A percentile compares a stretch with the other conserved stretches of the same genome.
Conservation (phyloP, 1,284 basidiomycete species). For the Pseudozyma sp. region DNA sequence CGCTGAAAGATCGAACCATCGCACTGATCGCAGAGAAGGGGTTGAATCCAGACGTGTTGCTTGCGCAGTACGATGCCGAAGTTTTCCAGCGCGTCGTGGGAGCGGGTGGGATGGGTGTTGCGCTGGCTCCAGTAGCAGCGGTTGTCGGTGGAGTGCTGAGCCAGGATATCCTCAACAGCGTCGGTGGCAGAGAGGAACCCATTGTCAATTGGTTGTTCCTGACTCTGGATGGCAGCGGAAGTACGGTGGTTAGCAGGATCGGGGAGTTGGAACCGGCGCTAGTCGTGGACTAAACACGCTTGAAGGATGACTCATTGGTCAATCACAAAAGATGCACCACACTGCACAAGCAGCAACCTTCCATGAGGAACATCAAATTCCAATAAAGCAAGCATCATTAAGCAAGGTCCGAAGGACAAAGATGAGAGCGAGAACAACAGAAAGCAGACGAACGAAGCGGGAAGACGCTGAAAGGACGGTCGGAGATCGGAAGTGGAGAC, state of each 20-base stretch:
- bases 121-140: slow-evolving; percentile 81
- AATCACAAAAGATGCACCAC: background rate
- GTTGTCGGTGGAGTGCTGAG: slow-evolving; percentile 92
- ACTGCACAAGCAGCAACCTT: no score
- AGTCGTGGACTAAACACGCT: slow-evolving; percentile 11
- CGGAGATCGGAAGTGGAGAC: no score
- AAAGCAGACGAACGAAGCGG: background rate
- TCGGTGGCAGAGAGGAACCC: slow-evolving; percentile 89
- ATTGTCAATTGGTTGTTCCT: slow-evolving; percentile 93
- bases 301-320: background rate
- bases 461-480: no score
- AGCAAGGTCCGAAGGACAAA: background rate
- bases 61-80: slow-evolving; percentile 3
- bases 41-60: slow-evolving; percentile 12
- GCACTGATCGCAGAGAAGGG: slow-evolving; percentile 33
- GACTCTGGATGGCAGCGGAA: slow-evolving; percentile 73
- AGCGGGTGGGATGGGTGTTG: slow-evolving; percentile 76
- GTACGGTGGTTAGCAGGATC: slow-evolving; percentile 19
- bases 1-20: slow-evolving; percentile 11
- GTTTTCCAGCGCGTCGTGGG: slow-evolving; percentile 18
- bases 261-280: slow-evolving; percentile 6
- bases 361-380: no score
- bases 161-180: slow-evolving; percentile 91
- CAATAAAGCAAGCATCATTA: no score
- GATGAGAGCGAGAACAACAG: background rate